Evolutionary conservation across 768 basidiomycete species (phyloP), one percentile per base, ranked within the genome.

Genomic region (Leccinum uliginosum): DNA sequence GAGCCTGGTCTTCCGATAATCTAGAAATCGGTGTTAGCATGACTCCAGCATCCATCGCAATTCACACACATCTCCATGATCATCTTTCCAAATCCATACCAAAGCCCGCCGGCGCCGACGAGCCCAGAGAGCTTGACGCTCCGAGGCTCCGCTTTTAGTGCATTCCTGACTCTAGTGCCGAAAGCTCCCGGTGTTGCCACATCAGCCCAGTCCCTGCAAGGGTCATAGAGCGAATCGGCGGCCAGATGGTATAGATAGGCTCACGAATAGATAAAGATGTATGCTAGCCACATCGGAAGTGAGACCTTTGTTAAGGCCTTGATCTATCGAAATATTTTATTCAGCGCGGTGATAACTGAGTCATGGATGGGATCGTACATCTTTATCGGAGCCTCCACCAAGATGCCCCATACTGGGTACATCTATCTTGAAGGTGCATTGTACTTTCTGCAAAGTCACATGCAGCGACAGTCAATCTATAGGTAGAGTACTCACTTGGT

Each of bases 51-150:
- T 52, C 56, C 29, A 44, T 44, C 27, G 40, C 44, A 26, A 50
- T 29, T 56, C 14, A 66, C 80, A 64, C 66, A 92, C 93, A 96
- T 83, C 53, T 87, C 86, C 76, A 87, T 88, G 58, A 96, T 84
- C 60, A 85, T 83, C 69, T 86, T 86, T 14, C 94, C 94, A 70
- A 94, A 94, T 4, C 87, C 88, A 70, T 97, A 98, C 94, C 95
- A 98, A 63, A 85, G 73, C 3, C 92, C 91, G 3, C 91, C 91
- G 11, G 87, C 85, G 8, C 94, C 95, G 9, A 96, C 92, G 8
- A 95, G 83, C 45, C 80, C 81, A 10, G 90, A 83, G 6, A 98
- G 78, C 58, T 83, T 86, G 53, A 98, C 94, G 62, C 89, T 91
- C 21, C 83, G 82, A 10, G 95, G 80, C 54, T 96, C 93, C 19